A percentile compares a stretch with the other conserved stretches of the same genome.
phyloP scores from a whole-genome alignment of 140 eudicot species.

The Erigeron philadelphicus region DNA sequence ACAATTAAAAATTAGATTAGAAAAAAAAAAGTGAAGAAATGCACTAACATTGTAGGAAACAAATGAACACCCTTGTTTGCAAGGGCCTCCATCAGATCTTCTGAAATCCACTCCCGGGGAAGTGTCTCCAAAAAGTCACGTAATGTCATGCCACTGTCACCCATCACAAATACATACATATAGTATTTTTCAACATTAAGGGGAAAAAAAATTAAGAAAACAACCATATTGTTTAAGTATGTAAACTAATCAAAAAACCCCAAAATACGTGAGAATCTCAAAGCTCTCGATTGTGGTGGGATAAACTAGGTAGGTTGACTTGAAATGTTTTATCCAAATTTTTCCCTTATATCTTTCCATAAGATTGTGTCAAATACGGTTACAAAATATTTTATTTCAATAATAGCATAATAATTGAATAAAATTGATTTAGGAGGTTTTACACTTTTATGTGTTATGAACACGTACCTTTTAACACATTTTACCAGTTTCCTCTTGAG shows the following conservation, averaged over 20 bases:
- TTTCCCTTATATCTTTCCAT: too few relatives aligned
- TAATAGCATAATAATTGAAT: too few relatives aligned
- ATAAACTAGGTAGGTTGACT: too few relatives aligned
- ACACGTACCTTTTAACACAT: too few relatives aligned
- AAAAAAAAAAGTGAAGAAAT: not conserved
- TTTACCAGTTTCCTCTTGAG: too few relatives aligned
- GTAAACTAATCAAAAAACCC: not conserved
- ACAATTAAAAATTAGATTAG: not conserved
- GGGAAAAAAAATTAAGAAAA: not conserved
- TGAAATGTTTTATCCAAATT: too few relatives aligned
- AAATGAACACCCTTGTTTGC: conserved; percentile 67
- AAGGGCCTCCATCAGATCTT: conserved; percentile 89
- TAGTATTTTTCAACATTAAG: conserved; percentile 16
- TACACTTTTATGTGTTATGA: too few relatives aligned
- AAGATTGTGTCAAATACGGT: too few relatives aligned
- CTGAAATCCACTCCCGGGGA: conserved; percentile 99
- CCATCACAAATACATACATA: conserved; percentile 25
- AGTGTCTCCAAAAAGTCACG: conserved; percentile 93
- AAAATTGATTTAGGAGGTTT: too few relatives aligned
- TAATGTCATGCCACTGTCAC: conserved; percentile 81
- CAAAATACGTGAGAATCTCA: not conserved
- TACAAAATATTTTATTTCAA: too few relatives aligned
- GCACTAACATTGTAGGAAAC: conserved; percentile 82
- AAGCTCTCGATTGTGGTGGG: too few relatives aligned
- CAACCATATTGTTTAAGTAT: not conserved